These are phyloP conservation scores for Cenchrus purpureus DNA, from an alignment of 176 grass and related monocot species.

Conservation along the genomic window DNA sequence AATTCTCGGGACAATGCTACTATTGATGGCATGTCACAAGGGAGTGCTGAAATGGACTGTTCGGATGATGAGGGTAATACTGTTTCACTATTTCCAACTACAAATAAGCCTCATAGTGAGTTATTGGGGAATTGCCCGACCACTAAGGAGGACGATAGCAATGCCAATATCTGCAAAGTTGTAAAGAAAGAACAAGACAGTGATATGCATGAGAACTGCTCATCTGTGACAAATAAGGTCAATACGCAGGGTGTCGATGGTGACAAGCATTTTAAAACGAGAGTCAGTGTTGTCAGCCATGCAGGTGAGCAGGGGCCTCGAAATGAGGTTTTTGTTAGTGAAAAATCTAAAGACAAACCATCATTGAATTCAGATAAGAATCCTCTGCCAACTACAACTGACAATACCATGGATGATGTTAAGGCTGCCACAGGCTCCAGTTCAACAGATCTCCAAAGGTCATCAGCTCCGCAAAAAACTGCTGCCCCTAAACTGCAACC, in stretches of 20 bases:
- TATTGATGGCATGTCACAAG: constrained; percentile 57
- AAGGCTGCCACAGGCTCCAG: constrained; percentile 14
- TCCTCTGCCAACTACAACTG: background rate
- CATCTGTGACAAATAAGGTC: constrained; percentile 42
- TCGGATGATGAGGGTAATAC: constrained; percentile 54
- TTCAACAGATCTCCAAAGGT: constrained; percentile 28
- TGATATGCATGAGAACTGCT: constrained; percentile 28
- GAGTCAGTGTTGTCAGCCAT: constrained; percentile 13
- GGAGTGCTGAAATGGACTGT: constrained; percentile 67
- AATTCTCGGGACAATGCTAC: constrained; percentile 24
- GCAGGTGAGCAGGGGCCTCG: constrained; percentile 2
- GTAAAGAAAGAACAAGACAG: constrained; percentile 31
- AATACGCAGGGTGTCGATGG: background rate
- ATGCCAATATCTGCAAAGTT: constrained; percentile 11
- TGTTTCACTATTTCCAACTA: constrained; percentile 34
- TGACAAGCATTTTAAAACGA: constrained; percentile 24
- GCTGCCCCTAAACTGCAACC: constrained; percentile 36
- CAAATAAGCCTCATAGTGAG: constrained; percentile 25
- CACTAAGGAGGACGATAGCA: background rate
- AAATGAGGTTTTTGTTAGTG: constrained; percentile 25
- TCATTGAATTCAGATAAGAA: constrained; percentile 28
- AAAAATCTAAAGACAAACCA: constrained; percentile 37
- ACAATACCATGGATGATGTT: background rate
- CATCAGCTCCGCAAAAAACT: constrained; percentile 30
- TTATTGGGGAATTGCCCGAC: constrained; percentile 23